Base-by-base conservation (phyloP, 2,329 filamentous ascomycete species). In the Colletotrichum melonis region DNA sequence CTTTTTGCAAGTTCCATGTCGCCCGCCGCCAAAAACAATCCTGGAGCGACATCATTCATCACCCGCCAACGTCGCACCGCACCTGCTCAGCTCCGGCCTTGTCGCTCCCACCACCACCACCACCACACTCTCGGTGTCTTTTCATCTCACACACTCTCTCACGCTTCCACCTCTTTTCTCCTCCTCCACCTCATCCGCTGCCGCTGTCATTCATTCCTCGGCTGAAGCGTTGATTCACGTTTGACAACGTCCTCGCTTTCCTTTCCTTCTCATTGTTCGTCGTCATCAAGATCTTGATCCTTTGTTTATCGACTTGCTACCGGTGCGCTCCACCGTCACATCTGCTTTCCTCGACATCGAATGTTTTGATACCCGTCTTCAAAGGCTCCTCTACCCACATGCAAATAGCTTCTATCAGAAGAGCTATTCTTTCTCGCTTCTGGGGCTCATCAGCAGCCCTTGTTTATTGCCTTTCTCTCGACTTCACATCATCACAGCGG, bases 171-270 rank as follows among this genome's bases (percentile, higher is more conserved):
- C n/a, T 52, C 28, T 65, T 49, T 22, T 60, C 32, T 56, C 28
- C 57, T 68, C 30, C 49, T 69, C 65, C 19, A n/a, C 14, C 57
- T 22, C 38, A 24, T 24, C 57, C 67, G 60, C 62, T 46, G 60
- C 70, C 70, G 55, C 26, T 66, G 30, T 28, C 70, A 73, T 62
- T 73, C 70, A 73, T 73, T 73, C 70, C 70, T 60, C 70, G 67
- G 35, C 67, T 56, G 19, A 55, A 60, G 62, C 70, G 55, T 60
- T 60, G 67, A 70, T 49, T 70, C 67, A 49, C 42, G 60, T 32
- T 35, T 49, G 55, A 14, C 67, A 62, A 14, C 59, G 26, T 62
- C 22, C 49, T 46, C 46, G 42, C 19, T 69, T 58, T 54, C 67
- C 57, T 68, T 71, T 52, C 30, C 32, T 70, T 62, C 60, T 26